A percentile compares a stretch with the other conserved stretches of the same genome.
These are phyloP conservation scores for Lentinula boryana DNA, from an alignment of 768 basidiomycete genomes.

Conservation along the genomic window DNA sequence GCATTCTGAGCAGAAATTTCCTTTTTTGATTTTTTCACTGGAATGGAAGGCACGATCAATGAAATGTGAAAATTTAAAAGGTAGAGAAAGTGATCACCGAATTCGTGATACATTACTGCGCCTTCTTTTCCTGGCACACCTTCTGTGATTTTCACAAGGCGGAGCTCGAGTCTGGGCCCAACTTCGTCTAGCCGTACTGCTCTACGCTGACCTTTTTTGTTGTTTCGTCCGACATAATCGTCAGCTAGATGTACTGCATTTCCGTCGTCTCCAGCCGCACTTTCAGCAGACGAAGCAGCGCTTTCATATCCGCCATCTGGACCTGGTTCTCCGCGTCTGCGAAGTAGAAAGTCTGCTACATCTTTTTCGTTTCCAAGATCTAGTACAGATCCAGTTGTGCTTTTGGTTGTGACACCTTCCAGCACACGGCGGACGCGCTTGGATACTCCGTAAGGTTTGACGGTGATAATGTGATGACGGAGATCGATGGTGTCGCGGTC, in stretches of 20 bases:
- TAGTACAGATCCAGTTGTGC: slow-evolving; percentile 40
- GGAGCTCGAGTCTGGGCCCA: slow-evolving; percentile 92
- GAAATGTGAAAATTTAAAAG: neutral
- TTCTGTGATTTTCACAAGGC: slow-evolving; percentile 89
- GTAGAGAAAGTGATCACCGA: slow-evolving; percentile 50
- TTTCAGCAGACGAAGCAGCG: slow-evolving; percentile 75
- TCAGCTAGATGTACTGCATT: slow-evolving; percentile 81
- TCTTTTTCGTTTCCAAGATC: slow-evolving; percentile 90
- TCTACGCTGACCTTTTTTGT: slow-evolving; percentile 84
- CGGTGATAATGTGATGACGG: slow-evolving; percentile 92
- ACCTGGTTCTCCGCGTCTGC: slow-evolving; percentile 56
- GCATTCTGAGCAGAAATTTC: slow-evolving; percentile 62
- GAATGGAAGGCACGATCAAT: neutral
- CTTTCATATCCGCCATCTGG: slow-evolving; percentile 74
- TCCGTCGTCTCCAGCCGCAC: slow-evolving; percentile 80
- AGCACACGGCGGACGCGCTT: slow-evolving; percentile 85
- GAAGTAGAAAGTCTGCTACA: slow-evolving; percentile 89
- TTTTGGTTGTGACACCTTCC: slow-evolving; percentile 42
- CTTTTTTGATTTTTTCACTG: slow-evolving; percentile 88
- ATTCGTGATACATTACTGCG: slow-evolving; percentile 88
- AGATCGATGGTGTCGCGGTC: slow-evolving; percentile 84
- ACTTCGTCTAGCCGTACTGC: slow-evolving; percentile 92
- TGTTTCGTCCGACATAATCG: slow-evolving; percentile 94
- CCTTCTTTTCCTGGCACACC: slow-evolving; percentile 93
- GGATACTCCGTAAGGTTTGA: slow-evolving; percentile 92